Conservation (phyloP, 768 basidiomycete genomes). For the Kwoniella dendrophila region DNA sequence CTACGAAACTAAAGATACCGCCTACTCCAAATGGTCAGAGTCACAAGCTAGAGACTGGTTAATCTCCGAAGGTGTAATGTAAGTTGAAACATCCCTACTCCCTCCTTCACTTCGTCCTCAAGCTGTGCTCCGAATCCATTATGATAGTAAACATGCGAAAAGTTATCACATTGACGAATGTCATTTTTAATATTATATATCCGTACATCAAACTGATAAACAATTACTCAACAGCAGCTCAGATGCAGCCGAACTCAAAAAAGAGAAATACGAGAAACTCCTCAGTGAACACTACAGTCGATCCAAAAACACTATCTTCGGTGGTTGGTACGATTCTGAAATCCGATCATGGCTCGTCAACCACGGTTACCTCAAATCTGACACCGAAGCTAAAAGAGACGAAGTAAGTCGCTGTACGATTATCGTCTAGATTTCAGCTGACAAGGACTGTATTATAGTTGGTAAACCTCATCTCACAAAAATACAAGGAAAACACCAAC, state of each 20-base stretch:
- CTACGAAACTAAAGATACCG: conserved; percentile 61
- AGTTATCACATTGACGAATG: conserved; percentile 10
- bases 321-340: conserved; percentile 74
- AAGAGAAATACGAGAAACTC: conserved; percentile 77
- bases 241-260: conserved; percentile 56
- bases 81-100: conserved; percentile 17
- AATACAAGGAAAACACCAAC: conserved; percentile 64
- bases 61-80: conserved; percentile 55
- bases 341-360: conserved; percentile 77
- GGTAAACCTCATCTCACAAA: conserved; percentile 66
- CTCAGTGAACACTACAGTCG: conserved; percentile 60
- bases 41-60: conserved; percentile 54
- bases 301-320: conserved; percentile 55
- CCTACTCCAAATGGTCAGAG: conserved; percentile 52
- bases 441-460: conserved; percentile 55
- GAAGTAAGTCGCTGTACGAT: conserved; percentile 57
- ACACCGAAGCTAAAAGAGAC: conserved; percentile 71
- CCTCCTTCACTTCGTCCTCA: neutral
- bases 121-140: conserved; percentile 1
- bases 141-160: neutral
- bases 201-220: conserved; percentile 11
- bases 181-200: conserved; percentile 1
- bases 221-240: conserved; percentile 36
- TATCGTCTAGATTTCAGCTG: neutral
- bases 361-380: conserved; percentile 71